Conservation (phyloP, 2,329 filamentous ascomycete genomes). For the Fusarium sp. region DNA sequence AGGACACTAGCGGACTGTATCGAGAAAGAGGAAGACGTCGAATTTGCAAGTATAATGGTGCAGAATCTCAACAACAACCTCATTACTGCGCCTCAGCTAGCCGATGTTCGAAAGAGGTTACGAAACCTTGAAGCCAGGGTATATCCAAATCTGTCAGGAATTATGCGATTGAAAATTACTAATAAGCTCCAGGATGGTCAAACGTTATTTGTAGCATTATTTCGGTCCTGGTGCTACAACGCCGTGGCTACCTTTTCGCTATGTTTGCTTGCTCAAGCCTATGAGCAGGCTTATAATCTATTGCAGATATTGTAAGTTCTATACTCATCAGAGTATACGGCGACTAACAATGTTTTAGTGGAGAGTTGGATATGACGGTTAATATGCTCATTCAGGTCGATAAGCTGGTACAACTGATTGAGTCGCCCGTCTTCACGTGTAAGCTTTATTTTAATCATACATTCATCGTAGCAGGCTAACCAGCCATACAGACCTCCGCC, state of each 20-base stretch:
- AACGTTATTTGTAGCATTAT: constrained; percentile 92
- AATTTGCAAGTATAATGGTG: constrained; percentile 99
- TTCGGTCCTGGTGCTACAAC: constrained; percentile 98
- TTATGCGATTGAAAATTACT: constrained; percentile 3
- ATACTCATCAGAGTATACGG: not conserved
- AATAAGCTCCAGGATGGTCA: constrained; percentile 80
- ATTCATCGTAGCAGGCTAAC: constrained; percentile 3
- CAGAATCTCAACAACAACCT: constrained; percentile 99
- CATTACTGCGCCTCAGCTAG: constrained; percentile 94
- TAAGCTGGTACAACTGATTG: constrained; percentile 95
- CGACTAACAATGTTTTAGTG: constrained; percentile 65
- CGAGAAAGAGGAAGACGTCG: constrained; percentile 96
- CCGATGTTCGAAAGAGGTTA: constrained; percentile 89
- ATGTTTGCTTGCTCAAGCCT: constrained; percentile 94
- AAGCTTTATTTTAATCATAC: constrained; percentile 52
- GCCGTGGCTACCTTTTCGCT: constrained; percentile 97
- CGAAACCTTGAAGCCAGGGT: constrained; percentile 91
- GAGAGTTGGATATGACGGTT: constrained; percentile 98
- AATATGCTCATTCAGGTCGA: constrained; percentile 99
- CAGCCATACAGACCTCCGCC: constrained; percentile 77
- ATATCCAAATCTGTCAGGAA: constrained; percentile 13
- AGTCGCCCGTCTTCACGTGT: constrained; percentile 99
- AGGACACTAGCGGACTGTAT: constrained; percentile 95
- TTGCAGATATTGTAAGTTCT: constrained; percentile 87
- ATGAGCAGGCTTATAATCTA: constrained; percentile 97